Base-by-base conservation (phyloP, 2,329 filamentous ascomycete species). In the Fusarium pseudograminearum region DNA sequence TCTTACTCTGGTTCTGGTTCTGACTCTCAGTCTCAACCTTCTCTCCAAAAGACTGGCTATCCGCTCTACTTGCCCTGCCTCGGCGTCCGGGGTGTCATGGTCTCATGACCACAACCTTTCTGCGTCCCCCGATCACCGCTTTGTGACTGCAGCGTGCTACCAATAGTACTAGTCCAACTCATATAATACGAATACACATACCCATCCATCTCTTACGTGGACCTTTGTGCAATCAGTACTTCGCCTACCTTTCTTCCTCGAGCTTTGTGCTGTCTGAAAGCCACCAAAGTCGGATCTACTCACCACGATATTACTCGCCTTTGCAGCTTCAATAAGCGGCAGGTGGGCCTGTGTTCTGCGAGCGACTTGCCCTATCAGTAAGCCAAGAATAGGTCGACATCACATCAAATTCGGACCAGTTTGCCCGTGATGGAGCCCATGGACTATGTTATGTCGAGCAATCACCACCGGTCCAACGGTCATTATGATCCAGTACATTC, bases 401-500 rank as follows among this genome's bases (percentile, higher is more conserved):
- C 33, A 34, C 54, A 63, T 48, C 54, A 40, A 52, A 64, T 18
- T 18, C 34, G 16, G 18, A 16, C 24, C 54, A 42, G 38, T 44
- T 67, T 38, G 53, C 47, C 36, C 53, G 45, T 40, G 40, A 77
- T 77, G 76, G 75, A 77, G 67, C 73, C 69, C 18, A 73, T 74
- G 67, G 73, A 77, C 34, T 74, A 72, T 56, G 57, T 74, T 38
- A 50, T 73, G 46, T 67, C 61, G 42, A 66, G 72, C 55, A 67
- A 71, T 41, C 64, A 72, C 44, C 61, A 67, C 41, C 70, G 73
- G 46, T 46, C 69, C 40, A 51, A 55, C n/a, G 55, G 71, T 20
- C 73, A 74, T 51, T 75, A 75, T 51, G 76, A 76, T 41, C 70
- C 76, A 20, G 71, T 77, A 38, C 76, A 77, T 54, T 65, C 71